Conservation (phyloP, 164 flowering plant species). For the Berberis vulgaris region DNA sequence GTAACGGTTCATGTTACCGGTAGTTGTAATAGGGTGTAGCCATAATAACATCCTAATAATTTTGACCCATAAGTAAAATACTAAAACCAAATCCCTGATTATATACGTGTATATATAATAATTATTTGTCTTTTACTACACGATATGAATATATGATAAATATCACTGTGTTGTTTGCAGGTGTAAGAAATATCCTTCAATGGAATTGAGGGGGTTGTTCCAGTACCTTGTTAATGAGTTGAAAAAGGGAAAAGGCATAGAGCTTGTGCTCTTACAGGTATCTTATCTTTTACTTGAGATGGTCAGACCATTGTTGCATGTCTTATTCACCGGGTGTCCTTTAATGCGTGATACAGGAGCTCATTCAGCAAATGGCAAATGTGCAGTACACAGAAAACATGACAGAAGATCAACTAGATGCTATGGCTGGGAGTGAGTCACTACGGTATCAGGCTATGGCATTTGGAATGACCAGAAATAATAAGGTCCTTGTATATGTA, state of each 20-base stretch:
- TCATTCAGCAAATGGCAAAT: constrained; percentile 99
- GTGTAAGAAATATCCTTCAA: constrained; percentile 98
- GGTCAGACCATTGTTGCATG: not conserved
- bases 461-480: constrained; percentile 83
- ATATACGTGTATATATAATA: too few relatives aligned
- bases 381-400: constrained; percentile 95
- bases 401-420: constrained; percentile 97
- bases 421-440: constrained; percentile 99
- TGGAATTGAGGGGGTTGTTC: constrained; percentile 97
- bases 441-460: constrained; percentile 96
- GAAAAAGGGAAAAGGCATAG: constrained; percentile 88
- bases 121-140: too few relatives aligned
- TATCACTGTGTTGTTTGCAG: constrained; percentile 22
- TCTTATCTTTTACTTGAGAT: not conserved
- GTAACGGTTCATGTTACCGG: too few relatives aligned
- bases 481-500: constrained; percentile 49
- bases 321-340: not conserved
- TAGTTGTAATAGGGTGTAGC: too few relatives aligned
- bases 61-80: too few relatives aligned
- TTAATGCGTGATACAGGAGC: constrained; percentile 51
- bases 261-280: constrained; percentile 97
- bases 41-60: too few relatives aligned
- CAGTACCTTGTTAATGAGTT: constrained; percentile 96
- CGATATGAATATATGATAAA: not conserved
- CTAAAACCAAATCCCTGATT: too few relatives aligned